Conservation (phyloP, 2,329 filamentous ascomycete genomes). For the Paecilomyces dactylethromorphus region DNA sequence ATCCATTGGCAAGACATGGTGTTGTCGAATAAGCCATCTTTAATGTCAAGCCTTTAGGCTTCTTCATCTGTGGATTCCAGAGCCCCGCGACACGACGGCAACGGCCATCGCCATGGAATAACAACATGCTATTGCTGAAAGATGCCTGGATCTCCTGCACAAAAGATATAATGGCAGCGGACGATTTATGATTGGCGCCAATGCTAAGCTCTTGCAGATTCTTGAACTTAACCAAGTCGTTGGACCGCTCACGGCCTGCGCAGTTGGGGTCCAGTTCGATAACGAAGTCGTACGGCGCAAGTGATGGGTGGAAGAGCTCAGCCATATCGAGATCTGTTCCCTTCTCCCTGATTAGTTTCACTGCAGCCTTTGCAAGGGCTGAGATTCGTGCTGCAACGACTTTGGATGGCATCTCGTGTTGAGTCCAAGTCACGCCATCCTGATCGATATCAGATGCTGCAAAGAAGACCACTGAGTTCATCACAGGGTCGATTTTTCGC, state of each 20-base stretch:
- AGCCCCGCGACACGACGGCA: slow-evolving; percentile 56
- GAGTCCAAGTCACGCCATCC: slow-evolving; percentile 75
- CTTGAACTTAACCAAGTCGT: slow-evolving; percentile 56
- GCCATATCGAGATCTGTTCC: slow-evolving; percentile 49
- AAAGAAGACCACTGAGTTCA: slow-evolving; percentile 78
- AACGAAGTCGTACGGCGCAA: slow-evolving; percentile 79
- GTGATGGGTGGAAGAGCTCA: slow-evolving; percentile 64
- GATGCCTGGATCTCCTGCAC: slow-evolving; percentile 59
- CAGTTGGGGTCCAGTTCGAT: slow-evolving; percentile 60
- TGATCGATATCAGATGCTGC: slow-evolving; percentile 72
- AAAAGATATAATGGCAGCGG: slow-evolving; percentile 57
- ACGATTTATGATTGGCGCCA: slow-evolving; percentile 42
- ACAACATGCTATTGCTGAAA: slow-evolving; percentile 66
- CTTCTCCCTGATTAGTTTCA: slow-evolving; percentile 51
- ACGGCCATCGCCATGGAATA: slow-evolving; percentile 64
- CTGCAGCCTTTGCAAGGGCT: slow-evolving; percentile 69
- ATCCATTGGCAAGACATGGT: slow-evolving; percentile 11
- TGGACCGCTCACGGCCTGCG: slow-evolving; percentile 34
- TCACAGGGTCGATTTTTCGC: slow-evolving; percentile 79
- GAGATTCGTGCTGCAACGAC: slow-evolving; percentile 82
- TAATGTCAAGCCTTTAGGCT: slow-evolving; percentile 26
- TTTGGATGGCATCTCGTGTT: slow-evolving; percentile 62
- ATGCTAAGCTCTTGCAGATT: slow-evolving; percentile 59
- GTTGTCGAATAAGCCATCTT: slow-evolving; percentile 32
- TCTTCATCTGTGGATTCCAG: slow-evolving; percentile 52